Conservation (phyloP, 148 eudicot species). For the Diospyros kaki region DNA sequence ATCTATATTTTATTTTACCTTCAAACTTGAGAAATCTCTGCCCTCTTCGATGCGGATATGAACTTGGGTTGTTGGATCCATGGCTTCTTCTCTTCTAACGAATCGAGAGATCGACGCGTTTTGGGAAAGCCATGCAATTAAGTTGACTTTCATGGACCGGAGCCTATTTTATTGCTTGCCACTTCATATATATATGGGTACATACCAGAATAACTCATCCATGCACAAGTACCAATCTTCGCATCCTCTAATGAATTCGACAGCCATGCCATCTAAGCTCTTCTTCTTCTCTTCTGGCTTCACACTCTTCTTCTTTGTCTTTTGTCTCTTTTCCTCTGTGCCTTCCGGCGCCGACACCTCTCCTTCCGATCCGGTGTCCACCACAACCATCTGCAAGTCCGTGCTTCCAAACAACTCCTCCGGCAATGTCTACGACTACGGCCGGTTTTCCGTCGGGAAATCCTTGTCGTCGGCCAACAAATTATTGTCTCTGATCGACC, state of each 20-base stretch:
- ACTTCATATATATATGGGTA: background rate
- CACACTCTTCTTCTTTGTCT: slow-evolving; percentile 1
- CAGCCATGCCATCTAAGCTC: slow-evolving; percentile 1
- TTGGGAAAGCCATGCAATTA: background rate
- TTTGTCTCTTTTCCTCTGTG: slow-evolving; percentile 7
- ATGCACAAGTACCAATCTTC: background rate
- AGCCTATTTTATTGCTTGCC: background rate
- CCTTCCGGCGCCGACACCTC: slow-evolving; percentile 10
- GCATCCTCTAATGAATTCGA: background rate
- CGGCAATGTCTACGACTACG: slow-evolving; percentile 58
- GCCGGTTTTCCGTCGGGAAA: slow-evolving; percentile 50
- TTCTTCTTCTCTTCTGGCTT: background rate
- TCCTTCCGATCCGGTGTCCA: slow-evolving; percentile 22
- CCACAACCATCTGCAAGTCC: slow-evolving; percentile 42
- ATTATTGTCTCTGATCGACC: slow-evolving; percentile 47
- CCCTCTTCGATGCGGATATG: too few relatives aligned
- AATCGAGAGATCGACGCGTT: too few relatives aligned
- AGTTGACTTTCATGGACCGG: background rate
- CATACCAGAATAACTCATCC: background rate
- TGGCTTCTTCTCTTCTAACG: too few relatives aligned
- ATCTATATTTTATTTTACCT: too few relatives aligned
- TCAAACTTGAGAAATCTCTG: too few relatives aligned
- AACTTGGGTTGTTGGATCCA: too few relatives aligned
- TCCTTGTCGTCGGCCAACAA: slow-evolving; percentile 51
- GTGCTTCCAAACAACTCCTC: slow-evolving; percentile 42